phyloP scores from a whole-genome alignment of 23 red algal genomes.

The Gracilaria domingensis region DNA sequence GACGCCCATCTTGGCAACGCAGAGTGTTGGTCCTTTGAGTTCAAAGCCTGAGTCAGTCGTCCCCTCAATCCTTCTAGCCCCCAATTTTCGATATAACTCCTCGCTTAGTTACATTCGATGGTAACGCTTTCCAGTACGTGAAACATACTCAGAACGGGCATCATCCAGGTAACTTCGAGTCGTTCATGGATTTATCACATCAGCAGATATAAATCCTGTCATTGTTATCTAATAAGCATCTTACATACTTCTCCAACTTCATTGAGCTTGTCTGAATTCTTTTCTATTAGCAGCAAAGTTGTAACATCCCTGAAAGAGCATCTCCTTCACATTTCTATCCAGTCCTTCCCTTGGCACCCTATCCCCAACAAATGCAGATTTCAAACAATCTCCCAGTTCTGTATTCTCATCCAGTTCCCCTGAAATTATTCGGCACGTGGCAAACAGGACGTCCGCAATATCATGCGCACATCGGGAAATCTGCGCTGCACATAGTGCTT shows the following conservation, averaged over 20 bases:
- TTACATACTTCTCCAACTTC: slow-evolving; percentile 15
- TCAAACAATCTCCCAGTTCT: slow-evolving; percentile 9
- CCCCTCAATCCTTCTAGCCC: slow-evolving; percentile 71
- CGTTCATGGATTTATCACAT: too few relatives aligned
- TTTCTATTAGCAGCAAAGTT: not conserved
- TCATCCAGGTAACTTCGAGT: too few relatives aligned
- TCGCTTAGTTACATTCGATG: too few relatives aligned
- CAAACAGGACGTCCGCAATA: slow-evolving; percentile 39
- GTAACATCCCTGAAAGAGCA: slow-evolving; percentile 26
- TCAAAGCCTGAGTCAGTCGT: slow-evolving; percentile 67
- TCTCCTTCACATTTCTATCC: slow-evolving; percentile 27
- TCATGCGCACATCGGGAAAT: slow-evolving; percentile 18
- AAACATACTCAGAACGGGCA: too few relatives aligned
- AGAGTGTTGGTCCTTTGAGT: slow-evolving; percentile 54
- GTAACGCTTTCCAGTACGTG: too few relatives aligned
- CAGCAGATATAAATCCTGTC: too few relatives aligned
- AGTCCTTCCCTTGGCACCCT: slow-evolving; percentile 15
- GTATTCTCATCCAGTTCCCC: slow-evolving; percentile 20
- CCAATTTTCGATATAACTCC: too few relatives aligned
- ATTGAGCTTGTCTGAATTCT: slow-evolving; percentile 27
- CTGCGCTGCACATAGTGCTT: slow-evolving; percentile 12
- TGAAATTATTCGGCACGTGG: slow-evolving; percentile 29
- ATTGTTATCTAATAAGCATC: not conserved
- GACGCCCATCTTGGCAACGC: slow-evolving; percentile 45
- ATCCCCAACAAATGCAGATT: slow-evolving; percentile 15